These are phyloP conservation scores for Aphanocladium album DNA, from an alignment of 2,329 filamentous ascomycete genomes.

Conservation along the genomic window DNA sequence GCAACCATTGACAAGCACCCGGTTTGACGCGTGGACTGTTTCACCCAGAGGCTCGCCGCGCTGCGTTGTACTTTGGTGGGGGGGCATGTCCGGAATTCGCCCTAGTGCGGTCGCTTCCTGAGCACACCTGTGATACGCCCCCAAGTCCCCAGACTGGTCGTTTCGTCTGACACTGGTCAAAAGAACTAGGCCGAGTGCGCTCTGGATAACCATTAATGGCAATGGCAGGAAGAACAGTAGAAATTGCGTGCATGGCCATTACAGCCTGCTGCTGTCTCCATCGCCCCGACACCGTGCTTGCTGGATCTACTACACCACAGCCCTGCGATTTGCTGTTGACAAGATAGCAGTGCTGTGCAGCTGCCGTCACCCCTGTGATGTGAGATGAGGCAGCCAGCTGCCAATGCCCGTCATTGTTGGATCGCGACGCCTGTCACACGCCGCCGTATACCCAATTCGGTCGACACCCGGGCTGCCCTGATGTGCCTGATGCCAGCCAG, in stretches of 20 bases:
- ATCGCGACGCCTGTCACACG: background rate
- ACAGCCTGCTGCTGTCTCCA: background rate
- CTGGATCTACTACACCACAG: background rate
- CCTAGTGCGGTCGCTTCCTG: conserved; percentile 2
- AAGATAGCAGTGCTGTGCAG: too few relatives aligned
- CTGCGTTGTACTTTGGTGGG: background rate
- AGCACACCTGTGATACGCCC: background rate
- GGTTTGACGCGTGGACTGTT: conserved; percentile 4
- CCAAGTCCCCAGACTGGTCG: background rate
- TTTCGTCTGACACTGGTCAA: conserved; percentile 6
- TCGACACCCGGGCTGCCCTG: background rate
- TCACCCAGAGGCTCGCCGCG: conserved; percentile 2
- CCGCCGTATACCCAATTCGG: conserved; percentile 1
- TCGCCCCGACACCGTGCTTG: background rate
- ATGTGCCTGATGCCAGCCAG: background rate
- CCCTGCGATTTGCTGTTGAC: background rate
- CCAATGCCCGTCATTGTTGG: background rate
- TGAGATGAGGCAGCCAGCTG: background rate
- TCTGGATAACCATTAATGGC: background rate
- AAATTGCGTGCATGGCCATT: background rate
- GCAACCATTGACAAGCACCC: background rate
- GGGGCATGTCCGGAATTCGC: background rate
- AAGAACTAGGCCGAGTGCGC: background rate
- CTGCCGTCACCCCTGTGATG: background rate
- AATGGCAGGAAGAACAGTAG: background rate